phyloP scores from a whole-genome alignment of 768 basidiomycete species.

The Lactarius hatsudake region DNA sequence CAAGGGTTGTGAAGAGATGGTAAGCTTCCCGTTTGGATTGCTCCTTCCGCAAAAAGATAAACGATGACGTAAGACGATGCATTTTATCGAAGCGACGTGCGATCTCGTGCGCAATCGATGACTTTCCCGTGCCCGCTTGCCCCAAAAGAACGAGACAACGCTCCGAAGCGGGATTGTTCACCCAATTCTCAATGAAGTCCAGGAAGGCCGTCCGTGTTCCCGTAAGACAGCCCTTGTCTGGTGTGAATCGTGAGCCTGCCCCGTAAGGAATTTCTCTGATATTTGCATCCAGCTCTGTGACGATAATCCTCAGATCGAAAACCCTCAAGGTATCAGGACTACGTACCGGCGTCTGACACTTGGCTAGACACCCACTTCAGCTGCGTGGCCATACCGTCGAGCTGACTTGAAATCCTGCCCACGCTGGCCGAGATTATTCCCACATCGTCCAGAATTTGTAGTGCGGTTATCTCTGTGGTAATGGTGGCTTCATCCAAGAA shows the following conservation, averaged over 20 bases:
- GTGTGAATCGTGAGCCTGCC: neutral
- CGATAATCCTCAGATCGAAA: neutral
- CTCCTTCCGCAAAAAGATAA: neutral
- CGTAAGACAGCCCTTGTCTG: neutral
- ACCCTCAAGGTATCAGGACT: neutral
- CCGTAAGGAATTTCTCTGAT: neutral
- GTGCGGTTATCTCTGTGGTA: neutral
- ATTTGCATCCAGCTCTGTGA: neutral
- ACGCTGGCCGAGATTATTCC: too few relatives aligned
- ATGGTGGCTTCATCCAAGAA: neutral
- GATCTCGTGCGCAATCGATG: neutral
- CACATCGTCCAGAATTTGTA: neutral
- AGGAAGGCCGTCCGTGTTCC: neutral
- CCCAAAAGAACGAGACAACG: slow-evolving; percentile 1
- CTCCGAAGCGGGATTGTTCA: neutral
- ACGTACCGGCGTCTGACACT: neutral
- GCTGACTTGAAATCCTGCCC: neutral
- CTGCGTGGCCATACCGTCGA: neutral
- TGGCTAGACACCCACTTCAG: neutral
- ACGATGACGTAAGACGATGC: neutral
- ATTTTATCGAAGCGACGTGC: neutral
- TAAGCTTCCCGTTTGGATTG: neutral
- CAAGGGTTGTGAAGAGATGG: neutral
- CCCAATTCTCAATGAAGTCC: neutral
- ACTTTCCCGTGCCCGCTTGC: neutral